Percentiles rank a stretch among this genome's conserved stretches.
Evolutionary conservation across 2,329 filamentous ascomycete species (phyloP).

Genomic region (Stenocarpella maydis): DNA sequence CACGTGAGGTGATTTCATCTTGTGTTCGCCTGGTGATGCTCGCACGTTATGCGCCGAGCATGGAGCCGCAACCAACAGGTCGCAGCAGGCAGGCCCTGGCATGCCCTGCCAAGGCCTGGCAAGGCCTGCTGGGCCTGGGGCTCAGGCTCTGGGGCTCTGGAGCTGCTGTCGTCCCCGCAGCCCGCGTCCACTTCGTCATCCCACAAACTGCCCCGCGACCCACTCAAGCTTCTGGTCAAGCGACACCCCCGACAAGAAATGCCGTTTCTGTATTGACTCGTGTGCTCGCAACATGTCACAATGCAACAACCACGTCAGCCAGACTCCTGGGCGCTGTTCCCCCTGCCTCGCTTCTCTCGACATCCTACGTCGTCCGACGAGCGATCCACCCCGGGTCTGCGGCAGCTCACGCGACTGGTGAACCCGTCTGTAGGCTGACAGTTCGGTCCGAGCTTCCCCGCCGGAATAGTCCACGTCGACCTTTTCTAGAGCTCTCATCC

Average conservation of each 20-base stretch:
- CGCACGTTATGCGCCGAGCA: conserved; percentile 27
- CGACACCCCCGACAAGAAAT: too few species aligned
- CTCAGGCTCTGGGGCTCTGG: background rate
- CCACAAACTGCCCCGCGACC: conserved; percentile 12
- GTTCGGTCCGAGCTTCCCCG: conserved; percentile 19
- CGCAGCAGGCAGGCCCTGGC: too few species aligned
- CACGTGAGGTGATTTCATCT: conserved; percentile 26
- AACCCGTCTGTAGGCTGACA: background rate
- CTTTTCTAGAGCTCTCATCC: background rate
- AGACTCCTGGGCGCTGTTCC: too few species aligned
- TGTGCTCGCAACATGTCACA: too few species aligned
- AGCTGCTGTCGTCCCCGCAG: background rate
- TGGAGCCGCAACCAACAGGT: conserved; percentile 8
- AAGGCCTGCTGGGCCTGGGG: too few species aligned
- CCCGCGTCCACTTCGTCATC: background rate
- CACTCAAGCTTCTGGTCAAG: conserved; percentile 7
- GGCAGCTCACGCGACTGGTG: conserved; percentile 4
- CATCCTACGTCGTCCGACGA: background rate
- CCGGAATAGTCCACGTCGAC: background rate
- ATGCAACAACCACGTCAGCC: background rate
- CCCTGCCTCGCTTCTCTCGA: background rate
- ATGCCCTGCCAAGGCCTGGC: too few species aligned
- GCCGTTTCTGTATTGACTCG: too few species aligned
- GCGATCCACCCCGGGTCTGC: background rate
- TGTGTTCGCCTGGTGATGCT: conserved; percentile 28